phyloP scores from a whole-genome alignment of 2,329 filamentous ascomycete species.

The Aspergillus transmontanensis region DNA sequence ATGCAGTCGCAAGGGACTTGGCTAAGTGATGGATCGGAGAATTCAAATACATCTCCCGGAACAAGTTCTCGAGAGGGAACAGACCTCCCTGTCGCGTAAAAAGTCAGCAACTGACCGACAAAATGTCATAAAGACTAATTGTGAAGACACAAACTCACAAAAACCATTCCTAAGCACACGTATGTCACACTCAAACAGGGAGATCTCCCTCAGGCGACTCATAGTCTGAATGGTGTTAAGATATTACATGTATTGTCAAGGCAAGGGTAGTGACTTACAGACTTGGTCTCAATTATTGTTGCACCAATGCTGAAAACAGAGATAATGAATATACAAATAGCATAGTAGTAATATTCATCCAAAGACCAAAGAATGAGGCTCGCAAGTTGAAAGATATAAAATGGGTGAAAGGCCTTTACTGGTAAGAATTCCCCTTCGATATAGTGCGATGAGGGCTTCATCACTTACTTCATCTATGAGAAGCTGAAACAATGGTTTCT shows the following conservation, averaged over 20 bases:
- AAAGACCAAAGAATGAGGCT: conserved; percentile 93
- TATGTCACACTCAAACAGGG: conserved; percentile 91
- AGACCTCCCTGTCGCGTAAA: conserved; percentile 67
- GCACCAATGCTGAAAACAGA: conserved; percentile 89
- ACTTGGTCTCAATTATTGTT: conserved; percentile 85
- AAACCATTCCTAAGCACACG: conserved; percentile 92
- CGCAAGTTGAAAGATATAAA: conserved; percentile 97
- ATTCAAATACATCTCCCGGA: conserved; percentile 93
- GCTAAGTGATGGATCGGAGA: conserved; percentile 86
- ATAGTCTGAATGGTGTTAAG: conserved; percentile 65
- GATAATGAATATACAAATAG: conserved; percentile 90
- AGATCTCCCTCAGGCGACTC: conserved; percentile 86
- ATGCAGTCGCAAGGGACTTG: conserved; percentile 93
- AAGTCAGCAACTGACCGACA: conserved; percentile 9
- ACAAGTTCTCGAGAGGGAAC: conserved; percentile 85
- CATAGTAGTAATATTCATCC: conserved; percentile 98
- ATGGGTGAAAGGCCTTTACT: conserved; percentile 82
- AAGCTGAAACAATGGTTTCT: conserved; percentile 81
- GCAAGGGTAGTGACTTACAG: conserved; percentile 54
- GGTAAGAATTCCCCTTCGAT: conserved; percentile 13
- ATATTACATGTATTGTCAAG: conserved; percentile 3
- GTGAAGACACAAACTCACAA: conserved; percentile 59
- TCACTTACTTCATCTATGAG: conserved; percentile 77
- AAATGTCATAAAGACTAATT: not conserved
- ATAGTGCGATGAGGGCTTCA: not conserved